Percentiles rank a stretch among this genome's conserved stretches.
Evolutionary conservation across 306 rosid species (phyloP).

Genomic region (Amphicarpaea edgeworthii): DNA sequence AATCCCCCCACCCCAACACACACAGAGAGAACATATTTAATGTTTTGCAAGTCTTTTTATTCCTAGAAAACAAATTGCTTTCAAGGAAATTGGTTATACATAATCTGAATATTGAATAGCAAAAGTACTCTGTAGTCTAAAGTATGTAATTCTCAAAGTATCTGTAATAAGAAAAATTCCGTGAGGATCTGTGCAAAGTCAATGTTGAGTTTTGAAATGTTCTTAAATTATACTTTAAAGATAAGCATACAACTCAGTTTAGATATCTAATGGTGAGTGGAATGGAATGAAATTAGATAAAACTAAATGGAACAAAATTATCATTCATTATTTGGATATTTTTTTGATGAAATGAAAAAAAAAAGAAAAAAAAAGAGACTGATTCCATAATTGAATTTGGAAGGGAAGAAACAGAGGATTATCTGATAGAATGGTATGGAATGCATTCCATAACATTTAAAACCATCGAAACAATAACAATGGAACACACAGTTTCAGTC

Average conservation of each 20-base stretch:
- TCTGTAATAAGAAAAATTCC: neutral
- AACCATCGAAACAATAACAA: neutral
- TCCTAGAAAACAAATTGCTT: conserved; percentile 15
- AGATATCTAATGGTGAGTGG: neutral
- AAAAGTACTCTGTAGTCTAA: neutral
- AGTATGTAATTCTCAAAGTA: no score
- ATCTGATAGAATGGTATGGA: neutral
- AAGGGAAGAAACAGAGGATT: neutral
- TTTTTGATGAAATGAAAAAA: neutral
- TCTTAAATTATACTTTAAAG: neutral
- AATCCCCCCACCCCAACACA: neutral
- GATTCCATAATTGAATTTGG: neutral
- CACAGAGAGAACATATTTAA: neutral
- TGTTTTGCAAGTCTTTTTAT: neutral
- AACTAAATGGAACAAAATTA: neutral
- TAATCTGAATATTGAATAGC: conserved; percentile 23
- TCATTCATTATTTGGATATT: neutral
- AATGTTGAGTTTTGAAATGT: neutral
- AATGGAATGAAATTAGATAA: neutral
- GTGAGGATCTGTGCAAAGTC: neutral
- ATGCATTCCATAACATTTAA: neutral
- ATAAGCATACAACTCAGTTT: neutral
- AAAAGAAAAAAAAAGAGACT: neutral
- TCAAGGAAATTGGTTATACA: conserved; percentile 7
- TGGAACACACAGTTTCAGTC: neutral